Evolutionary conservation across 495 filamentous ascomycete genomes (phyloP).

Genomic region (Acidiella bohemica): DNA sequence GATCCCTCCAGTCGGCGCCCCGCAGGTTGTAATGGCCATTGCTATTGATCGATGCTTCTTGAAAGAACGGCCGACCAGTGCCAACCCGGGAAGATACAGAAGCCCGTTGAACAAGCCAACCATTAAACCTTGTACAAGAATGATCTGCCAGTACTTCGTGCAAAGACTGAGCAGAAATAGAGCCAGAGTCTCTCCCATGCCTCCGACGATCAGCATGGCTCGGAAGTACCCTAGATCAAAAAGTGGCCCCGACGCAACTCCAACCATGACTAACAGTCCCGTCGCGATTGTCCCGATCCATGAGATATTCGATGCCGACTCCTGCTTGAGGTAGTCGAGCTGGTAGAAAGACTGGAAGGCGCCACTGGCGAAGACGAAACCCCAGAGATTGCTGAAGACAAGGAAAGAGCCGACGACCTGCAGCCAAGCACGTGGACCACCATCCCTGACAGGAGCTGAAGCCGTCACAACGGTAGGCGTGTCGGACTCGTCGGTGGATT

Average conservation of each 20-base stretch:
- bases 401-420: constrained; percentile 19
- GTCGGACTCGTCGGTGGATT: not conserved
- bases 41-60: constrained; percentile 51
- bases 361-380: constrained; percentile 64
- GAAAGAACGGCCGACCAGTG: constrained; percentile 33
- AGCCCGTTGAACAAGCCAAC: constrained; percentile 54
- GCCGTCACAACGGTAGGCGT: not conserved
- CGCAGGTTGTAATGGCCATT: constrained; percentile 53
- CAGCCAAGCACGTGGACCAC: constrained; percentile 17
- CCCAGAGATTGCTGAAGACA: constrained; percentile 38
- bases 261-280: constrained; percentile 40
- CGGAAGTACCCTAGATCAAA: constrained; percentile 52
- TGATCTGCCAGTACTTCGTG: constrained; percentile 60
- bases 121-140: constrained; percentile 71
- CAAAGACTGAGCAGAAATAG: constrained; percentile 60
- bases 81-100: constrained; percentile 20
- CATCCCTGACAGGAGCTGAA: constrained; percentile 5
- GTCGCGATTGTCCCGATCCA: constrained; percentile 50
- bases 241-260: constrained; percentile 41
- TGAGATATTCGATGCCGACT: constrained; percentile 36
- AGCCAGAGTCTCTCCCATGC: constrained; percentile 45
- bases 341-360: constrained; percentile 64
- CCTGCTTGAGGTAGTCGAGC: constrained; percentile 21
- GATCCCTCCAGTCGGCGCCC: constrained; percentile 63
- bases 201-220: constrained; percentile 40